Conservation (phyloP, 805 yeast genomes). For the Kodamaea kakaduensis region DNA sequence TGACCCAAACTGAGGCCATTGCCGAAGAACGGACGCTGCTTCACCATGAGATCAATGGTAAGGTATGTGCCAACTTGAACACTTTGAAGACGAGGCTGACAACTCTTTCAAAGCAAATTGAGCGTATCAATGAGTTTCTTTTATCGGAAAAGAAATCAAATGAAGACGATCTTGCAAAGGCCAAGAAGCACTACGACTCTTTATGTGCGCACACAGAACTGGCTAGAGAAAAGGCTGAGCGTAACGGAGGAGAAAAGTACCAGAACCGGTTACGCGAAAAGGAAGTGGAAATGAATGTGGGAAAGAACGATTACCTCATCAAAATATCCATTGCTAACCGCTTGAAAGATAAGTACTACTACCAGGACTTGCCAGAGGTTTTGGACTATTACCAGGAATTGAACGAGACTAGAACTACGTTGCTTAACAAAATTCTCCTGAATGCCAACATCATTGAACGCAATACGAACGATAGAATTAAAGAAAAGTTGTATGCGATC, state of each 20-base stretch:
- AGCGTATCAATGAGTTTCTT: slow-evolving; percentile 56
- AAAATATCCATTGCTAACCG: slow-evolving; percentile 83
- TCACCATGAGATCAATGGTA: slow-evolving; percentile 54
- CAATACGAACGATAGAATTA: slow-evolving; percentile 40
- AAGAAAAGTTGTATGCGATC: slow-evolving; percentile 48
- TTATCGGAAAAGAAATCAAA: slow-evolving; percentile 42
- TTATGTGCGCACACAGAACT: slow-evolving; percentile 76
- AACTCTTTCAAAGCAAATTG: slow-evolving; percentile 52
- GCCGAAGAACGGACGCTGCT: slow-evolving; percentile 63
- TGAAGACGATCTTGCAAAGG: slow-evolving; percentile 56
- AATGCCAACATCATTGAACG: slow-evolving; percentile 60
- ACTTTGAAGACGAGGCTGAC: slow-evolving; percentile 52
- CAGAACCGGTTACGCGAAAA: slow-evolving; percentile 55
- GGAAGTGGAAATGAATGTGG: slow-evolving; percentile 76
- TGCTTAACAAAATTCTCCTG: slow-evolving; percentile 65
- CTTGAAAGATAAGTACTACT: slow-evolving; percentile 85
- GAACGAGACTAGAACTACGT: slow-evolving; percentile 71
- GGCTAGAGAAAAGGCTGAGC: slow-evolving; percentile 71
- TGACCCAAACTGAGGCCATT: slow-evolving; percentile 76
- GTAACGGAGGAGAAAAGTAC: slow-evolving; percentile 46
- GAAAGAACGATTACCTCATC: slow-evolving; percentile 81
- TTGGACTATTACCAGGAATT: slow-evolving; percentile 81
- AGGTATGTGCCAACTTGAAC: slow-evolving; percentile 58
- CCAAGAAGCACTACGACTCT: slow-evolving; percentile 76
- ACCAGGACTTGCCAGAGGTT: slow-evolving; percentile 89